Base-by-base conservation (phyloP, 2,329 filamentous ascomycete species). In the Dryadomyces sulphureus region DNA sequence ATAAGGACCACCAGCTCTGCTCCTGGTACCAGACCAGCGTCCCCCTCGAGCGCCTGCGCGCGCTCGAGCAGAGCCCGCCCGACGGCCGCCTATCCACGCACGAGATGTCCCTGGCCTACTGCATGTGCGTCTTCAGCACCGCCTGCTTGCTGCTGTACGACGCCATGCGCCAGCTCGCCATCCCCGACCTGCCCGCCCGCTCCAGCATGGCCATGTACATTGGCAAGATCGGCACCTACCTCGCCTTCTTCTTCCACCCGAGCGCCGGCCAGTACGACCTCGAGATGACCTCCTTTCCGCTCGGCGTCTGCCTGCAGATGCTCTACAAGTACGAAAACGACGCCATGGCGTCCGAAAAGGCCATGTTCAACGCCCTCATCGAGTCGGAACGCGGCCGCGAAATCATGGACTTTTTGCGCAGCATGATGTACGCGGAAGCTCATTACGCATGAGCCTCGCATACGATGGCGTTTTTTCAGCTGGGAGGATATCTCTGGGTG, bases 81-180 rank as follows among this genome's bases (percentile, higher is more conserved):
- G 21, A 47, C 17, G 45, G 35, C 19, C 17, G 41, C 8, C 21
- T 50, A 20, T 38, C 48, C 3, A 50, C 50, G 5, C 52, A 55
- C 20, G 52, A 53, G 24, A 35, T 55, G 17, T 47, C 53, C 17
- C 43, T 50, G 8, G 38, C 53, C 20, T 50, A 55, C 40, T 48
- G 48, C 5, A 50, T 53, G 51, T 35, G 45, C 14, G 41, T 53
- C 21, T 54, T 48, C 40, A 50, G 48, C 44, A 45, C 52, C 16
- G 43, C 40, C 19, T 53, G 48, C 7, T 34, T 55, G 14, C 38
- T 54, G n/a, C 48, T 55, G n/a, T 54, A 53, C 45, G 50, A 32
- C 43, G 45, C 46, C 14, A 50, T 54, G 43, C 43, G 39, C 17
- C 12, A 39, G 5, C 45, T 53, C n/a, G 25, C 16, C 38, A 22